phyloP scores from a whole-genome alignment of 2,329 filamentous ascomycete genomes.

The Didymosphaeria variabile region DNA sequence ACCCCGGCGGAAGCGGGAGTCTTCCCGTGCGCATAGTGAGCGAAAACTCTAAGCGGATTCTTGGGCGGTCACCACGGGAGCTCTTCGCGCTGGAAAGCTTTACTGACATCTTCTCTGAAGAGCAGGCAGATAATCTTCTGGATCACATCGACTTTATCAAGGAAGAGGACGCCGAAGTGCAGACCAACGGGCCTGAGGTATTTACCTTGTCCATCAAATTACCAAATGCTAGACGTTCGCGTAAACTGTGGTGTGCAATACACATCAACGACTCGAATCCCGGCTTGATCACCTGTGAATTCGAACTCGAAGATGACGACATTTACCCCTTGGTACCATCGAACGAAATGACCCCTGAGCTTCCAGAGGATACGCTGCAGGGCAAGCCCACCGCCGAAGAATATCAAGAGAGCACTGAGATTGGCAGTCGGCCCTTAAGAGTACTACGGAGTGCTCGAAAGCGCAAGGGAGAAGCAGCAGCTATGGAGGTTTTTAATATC shows the following conservation, averaged over 20 bases:
- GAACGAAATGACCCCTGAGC: constrained; percentile 66
- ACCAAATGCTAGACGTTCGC: constrained; percentile 59
- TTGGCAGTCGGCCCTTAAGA: constrained; percentile 78
- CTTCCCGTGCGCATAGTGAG: constrained; percentile 78
- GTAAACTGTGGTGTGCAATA: constrained; percentile 87
- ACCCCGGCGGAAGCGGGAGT: constrained; percentile 65
- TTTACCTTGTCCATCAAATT: constrained; percentile 79
- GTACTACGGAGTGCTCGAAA: constrained; percentile 79
- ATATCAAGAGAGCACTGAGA: constrained; percentile 76
- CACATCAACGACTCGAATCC: constrained; percentile 75
- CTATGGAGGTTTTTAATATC: constrained; percentile 91
- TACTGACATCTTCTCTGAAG: constrained; percentile 82
- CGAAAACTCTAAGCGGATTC: constrained; percentile 78
- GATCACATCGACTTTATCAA: constrained; percentile 90
- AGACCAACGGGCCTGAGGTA: constrained; percentile 81
- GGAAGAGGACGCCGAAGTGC: constrained; percentile 80
- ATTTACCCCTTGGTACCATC: constrained; percentile 72
- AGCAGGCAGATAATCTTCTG: constrained; percentile 82
- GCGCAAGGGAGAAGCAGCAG: constrained; percentile 78
- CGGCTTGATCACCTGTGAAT: constrained; percentile 80
- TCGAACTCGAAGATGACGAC: constrained; percentile 82
- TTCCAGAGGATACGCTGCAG: constrained; percentile 77
- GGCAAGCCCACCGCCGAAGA: constrained; percentile 78
- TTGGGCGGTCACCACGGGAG: constrained; percentile 79
- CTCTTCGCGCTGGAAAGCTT: constrained; percentile 80